phyloP scores from a whole-genome alignment of 2,329 filamentous ascomycete genomes.

The Plenodomus tracheiphilus region DNA sequence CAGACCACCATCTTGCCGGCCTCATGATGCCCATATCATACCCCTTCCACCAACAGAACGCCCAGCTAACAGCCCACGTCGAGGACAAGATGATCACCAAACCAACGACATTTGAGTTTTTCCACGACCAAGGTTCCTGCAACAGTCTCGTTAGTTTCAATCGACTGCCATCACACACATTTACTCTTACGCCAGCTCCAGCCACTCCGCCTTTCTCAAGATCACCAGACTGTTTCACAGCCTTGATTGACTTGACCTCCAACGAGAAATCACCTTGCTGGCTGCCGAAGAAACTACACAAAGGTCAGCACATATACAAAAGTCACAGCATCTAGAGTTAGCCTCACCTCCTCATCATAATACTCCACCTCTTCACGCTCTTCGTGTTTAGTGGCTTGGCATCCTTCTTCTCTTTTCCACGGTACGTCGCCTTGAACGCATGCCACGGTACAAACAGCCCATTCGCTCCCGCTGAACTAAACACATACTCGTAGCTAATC shows the following conservation, averaged over 20 bases:
- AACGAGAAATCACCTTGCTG: constrained; percentile 71
- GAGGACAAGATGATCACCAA: constrained; percentile 25
- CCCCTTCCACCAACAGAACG: constrained; percentile 29
- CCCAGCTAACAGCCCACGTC: constrained; percentile 25
- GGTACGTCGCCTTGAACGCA: constrained; percentile 71
- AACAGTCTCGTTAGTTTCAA: constrained; percentile 15
- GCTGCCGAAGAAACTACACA: constrained; percentile 69
- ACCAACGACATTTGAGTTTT: constrained; percentile 29
- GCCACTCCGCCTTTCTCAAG: constrained; percentile 27
- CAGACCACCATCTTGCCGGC: constrained; percentile 22
- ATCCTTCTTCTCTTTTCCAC: constrained; percentile 67
- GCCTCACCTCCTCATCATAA: constrained; percentile 79
- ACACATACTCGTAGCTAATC: constrained; percentile 68
- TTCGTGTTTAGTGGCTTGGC: constrained; percentile 61
- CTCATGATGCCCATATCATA: constrained; percentile 27
- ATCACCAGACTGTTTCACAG: constrained; percentile 36
- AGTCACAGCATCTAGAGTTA: background rate
- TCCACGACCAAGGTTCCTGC: constrained; percentile 29
- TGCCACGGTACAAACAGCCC: constrained; percentile 64
- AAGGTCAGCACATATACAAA: constrained; percentile 19
- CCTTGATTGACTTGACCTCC: constrained; percentile 59
- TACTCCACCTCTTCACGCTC: constrained; percentile 66
- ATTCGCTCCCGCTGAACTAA: constrained; percentile 18
- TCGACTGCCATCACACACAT: background rate
- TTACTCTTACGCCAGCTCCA: constrained; percentile 11